Base-by-base conservation (phyloP, 768 basidiomycete genomes). In the Trametes gibbosa region DNA sequence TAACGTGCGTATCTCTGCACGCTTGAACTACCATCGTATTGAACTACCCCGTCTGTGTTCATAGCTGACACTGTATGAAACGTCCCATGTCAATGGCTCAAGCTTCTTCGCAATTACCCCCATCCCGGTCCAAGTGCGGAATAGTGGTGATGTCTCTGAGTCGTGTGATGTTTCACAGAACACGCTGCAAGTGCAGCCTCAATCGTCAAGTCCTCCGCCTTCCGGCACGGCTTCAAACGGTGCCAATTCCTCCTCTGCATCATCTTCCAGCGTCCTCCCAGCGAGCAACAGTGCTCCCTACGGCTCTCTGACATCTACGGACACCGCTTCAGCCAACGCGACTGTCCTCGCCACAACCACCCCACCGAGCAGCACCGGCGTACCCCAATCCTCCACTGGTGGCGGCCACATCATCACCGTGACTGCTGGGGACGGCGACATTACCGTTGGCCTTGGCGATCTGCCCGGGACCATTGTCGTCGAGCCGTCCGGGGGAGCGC, bases 11-110 rank as follows among this genome's bases (percentile, higher is more conserved):
- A 34, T 6, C 37, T 14, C 4, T 3, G 24, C 19, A 50, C 19
- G 32, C 40, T n/a, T 25, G 19, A 16, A 49, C 25, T 39, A 16
- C 17, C 47, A 25, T 24, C 37, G 19, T 40, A 23, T 5, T 49
- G 40, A 53, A 27, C 34, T 14, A 2, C 46, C 46, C 9, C 19
- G 12, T 1, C 16, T 14, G 27, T 16, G 3, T 17, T 3, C 27
- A 12, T 53, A 82, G 80, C 65, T 80, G 39, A 81, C 79, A 1
- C 71, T 79, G 48, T 81, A 82, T 60, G 81, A 82, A 61, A 59
- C 65, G 3, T 75, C 76, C 2, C 68, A 69, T 24, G 66, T 76
- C 37, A 68, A 76, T 29, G 68, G 66, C 25, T 49, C 66, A 23
- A 62, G 64, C 12, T 73, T 66, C 58, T 80, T 77, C 56, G 66